Conservation (phyloP, 352 stramenopile species). For the Phytophthora colocasiae region DNA sequence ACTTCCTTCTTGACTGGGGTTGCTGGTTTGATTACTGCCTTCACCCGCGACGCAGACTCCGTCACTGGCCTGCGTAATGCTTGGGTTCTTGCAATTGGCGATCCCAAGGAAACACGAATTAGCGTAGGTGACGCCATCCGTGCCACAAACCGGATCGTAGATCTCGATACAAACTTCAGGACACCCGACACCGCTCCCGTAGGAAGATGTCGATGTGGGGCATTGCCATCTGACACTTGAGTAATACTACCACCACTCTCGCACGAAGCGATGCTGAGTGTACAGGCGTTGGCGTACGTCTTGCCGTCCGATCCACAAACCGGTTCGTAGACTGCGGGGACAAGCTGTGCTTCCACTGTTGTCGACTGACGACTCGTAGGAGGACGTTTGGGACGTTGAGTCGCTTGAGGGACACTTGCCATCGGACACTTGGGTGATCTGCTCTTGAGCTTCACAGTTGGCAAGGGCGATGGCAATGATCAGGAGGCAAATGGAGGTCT, state of each 20-base stretch:
- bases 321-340: constrained; percentile 29
- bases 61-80: constrained; percentile 34
- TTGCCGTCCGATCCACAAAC: constrained; percentile 22
- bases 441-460: constrained; percentile 1
- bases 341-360: constrained; percentile 13
- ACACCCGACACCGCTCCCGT: neutral
- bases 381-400: neutral
- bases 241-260: constrained; percentile 22
- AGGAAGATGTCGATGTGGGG: neutral
- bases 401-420: neutral
- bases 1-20: neutral
- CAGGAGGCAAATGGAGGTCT: neutral
- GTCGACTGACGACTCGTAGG: constrained; percentile 1
- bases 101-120: constrained; percentile 30
- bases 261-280: constrained; percentile 36
- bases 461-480: constrained; percentile 16
- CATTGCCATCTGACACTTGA: constrained; percentile 27
- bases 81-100: constrained; percentile 39
- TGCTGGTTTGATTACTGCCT: neutral
- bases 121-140: constrained; percentile 20
- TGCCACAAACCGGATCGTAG: constrained; percentile 17
- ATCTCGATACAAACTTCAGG: constrained; percentile 20
- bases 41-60: constrained; percentile 33
- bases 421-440: constrained; percentile 5
- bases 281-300: constrained; percentile 41